These are phyloP conservation scores for Pyrenula massariospora DNA, from an alignment of 495 filamentous ascomycete genomes.

Conservation along the genomic window DNA sequence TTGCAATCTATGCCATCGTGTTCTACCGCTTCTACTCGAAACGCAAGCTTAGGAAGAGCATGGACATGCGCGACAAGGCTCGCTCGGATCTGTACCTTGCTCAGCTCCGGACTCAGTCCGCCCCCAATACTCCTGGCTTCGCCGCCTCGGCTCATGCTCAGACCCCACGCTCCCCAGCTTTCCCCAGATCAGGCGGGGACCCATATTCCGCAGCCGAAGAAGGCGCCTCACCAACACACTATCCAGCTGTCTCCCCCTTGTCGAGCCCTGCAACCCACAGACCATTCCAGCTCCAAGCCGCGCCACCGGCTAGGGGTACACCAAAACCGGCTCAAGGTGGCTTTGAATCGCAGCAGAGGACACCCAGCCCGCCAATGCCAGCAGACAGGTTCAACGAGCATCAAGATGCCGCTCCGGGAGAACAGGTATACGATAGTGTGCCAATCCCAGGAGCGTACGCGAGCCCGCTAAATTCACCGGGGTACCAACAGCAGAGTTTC, in stretches of 20 bases:
- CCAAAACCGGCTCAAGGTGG: slow-evolving; percentile 50
- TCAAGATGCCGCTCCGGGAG: slow-evolving; percentile 33
- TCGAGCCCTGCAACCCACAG: slow-evolving; percentile 28
- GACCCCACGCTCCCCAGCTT: slow-evolving; percentile 35
- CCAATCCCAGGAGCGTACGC: slow-evolving; percentile 40
- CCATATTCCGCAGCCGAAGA: slow-evolving; percentile 44
- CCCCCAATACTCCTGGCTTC: slow-evolving; percentile 88
- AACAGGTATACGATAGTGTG: slow-evolving; percentile 37
- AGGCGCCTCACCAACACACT: slow-evolving; percentile 39
- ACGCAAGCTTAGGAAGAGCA: slow-evolving; percentile 83
- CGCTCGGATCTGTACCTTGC: slow-evolving; percentile 92
- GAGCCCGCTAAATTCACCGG: slow-evolving; percentile 26
- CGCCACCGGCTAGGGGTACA: slow-evolving; percentile 68
- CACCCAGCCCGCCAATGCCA: slow-evolving; percentile 6
- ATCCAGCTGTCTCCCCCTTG: slow-evolving; percentile 22
- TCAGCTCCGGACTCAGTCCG: slow-evolving; percentile 82
- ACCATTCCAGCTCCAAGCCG: slow-evolving; percentile 65
- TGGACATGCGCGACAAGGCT: slow-evolving; percentile 90
- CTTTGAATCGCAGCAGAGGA: slow-evolving; percentile 29
- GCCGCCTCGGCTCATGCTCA: slow-evolving; percentile 15
- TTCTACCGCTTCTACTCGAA: slow-evolving; percentile 97
- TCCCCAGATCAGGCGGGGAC: slow-evolving; percentile 22
- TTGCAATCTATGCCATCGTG: slow-evolving; percentile 82
- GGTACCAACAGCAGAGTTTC: slow-evolving; percentile 9
- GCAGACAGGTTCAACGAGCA: slow-evolving; percentile 19